Conservation (phyloP, 768 basidiomycete species). For the Lactarius akahatsu region DNA sequence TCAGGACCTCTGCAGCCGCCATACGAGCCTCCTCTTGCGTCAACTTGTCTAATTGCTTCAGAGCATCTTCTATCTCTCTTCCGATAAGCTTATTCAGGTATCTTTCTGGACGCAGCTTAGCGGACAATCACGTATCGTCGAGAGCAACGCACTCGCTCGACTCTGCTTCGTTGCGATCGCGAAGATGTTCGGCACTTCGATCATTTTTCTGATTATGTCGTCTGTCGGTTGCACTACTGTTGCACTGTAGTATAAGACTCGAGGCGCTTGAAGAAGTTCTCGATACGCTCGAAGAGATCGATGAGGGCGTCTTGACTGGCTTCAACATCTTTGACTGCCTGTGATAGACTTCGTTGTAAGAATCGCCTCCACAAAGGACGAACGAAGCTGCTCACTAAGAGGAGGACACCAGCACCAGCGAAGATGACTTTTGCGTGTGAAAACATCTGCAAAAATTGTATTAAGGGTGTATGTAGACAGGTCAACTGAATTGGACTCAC, state of each 20-base stretch:
- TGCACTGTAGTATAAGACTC: not conserved
- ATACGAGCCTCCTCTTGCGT: not conserved
- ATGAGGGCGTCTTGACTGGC: not conserved
- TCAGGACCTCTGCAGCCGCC: not conserved
- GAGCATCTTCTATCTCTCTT: not conserved
- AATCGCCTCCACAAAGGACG: too few species aligned
- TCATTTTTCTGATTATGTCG: not conserved
- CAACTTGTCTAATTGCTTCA: not conserved
- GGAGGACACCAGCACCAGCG: too few species aligned
- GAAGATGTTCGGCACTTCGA: not conserved
- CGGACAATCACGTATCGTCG: not conserved
- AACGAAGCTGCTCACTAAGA: too few species aligned
- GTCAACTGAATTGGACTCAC: not conserved
- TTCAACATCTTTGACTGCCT: not conserved
- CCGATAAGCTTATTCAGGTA: not conserved
- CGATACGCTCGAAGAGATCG: not conserved
- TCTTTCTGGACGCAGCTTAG: not conserved
- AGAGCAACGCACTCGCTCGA: not conserved
- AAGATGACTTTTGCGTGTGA: too few species aligned
- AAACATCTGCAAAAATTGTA: too few species aligned
- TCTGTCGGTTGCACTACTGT: not conserved
- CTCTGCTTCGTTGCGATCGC: not conserved
- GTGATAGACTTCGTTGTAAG: too few species aligned
- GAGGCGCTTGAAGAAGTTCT: not conserved
- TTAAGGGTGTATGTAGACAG: too few species aligned